Percentiles rank a stretch among this genome's conserved stretches.
Conservation (phyloP, 176 grass and related monocot genomes). For the Eremochloa ophiuroides region DNA sequence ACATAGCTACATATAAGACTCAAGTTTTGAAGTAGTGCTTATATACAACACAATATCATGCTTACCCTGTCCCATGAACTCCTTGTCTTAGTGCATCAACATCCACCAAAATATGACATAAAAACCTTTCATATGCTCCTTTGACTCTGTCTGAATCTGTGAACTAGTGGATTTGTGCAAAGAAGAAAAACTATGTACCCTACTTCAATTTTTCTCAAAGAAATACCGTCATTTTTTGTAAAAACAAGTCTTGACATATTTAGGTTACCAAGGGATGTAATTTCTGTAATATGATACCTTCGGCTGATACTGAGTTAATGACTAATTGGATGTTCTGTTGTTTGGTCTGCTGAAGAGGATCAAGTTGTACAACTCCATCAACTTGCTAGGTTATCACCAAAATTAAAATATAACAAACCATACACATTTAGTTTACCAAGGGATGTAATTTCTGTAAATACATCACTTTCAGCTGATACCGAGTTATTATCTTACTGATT, state of each 20-base stretch:
- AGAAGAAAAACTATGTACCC: slow-evolving; percentile 4
- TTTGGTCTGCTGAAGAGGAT: background rate
- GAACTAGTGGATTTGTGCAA: slow-evolving; percentile 5
- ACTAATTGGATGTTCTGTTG: background rate
- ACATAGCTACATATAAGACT: background rate
- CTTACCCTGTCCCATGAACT: slow-evolving; percentile 6
- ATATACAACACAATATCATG: background rate
- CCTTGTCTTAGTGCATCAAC: background rate
- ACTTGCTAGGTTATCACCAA: background rate
- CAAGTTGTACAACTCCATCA: background rate
- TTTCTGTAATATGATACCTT: background rate
- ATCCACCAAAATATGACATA: background rate
- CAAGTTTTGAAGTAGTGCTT: background rate
- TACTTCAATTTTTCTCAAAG: background rate
- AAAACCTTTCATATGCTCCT: slow-evolving; percentile 1
- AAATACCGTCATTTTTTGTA: slow-evolving; percentile 3
- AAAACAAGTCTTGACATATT: background rate
- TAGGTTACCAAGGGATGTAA: background rate
- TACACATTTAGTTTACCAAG: background rate
- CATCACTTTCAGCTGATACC: background rate
- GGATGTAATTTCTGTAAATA: background rate
- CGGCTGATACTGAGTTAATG: background rate
- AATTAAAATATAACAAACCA: background rate
- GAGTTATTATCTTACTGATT: background rate
- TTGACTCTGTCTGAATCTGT: slow-evolving; percentile 17